A percentile compares a stretch with the other conserved stretches of the same genome.
Conservation (phyloP, 164 flowering plant genomes). For the Magnolia sinica region DNA sequence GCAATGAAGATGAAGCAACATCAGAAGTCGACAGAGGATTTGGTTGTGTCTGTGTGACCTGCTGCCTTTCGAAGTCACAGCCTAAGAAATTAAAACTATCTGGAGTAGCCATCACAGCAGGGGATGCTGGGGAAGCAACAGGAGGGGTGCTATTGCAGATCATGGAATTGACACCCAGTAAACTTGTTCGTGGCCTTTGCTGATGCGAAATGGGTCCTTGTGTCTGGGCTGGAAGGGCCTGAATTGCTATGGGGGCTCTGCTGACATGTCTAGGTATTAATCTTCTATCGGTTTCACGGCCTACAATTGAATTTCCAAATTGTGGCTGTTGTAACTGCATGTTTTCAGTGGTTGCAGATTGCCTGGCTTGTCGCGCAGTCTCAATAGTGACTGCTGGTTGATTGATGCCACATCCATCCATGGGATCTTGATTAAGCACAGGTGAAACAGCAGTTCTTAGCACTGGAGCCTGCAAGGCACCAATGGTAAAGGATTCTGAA, state of each 20-base stretch:
- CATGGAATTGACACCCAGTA: conserved; percentile 11
- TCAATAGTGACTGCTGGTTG: conserved; percentile 16
- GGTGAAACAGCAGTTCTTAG: conserved; percentile 45
- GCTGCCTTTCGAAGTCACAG: conserved; percentile 39
- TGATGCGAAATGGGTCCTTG: conserved; percentile 19
- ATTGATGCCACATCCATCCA: conserved; percentile 17
- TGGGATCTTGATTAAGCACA: conserved; percentile 30
- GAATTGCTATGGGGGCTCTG: conserved; percentile 54
- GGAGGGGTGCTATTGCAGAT: conserved; percentile 18
- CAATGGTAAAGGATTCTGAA: neutral
- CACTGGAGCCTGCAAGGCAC: conserved; percentile 26
- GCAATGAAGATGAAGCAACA: conserved; percentile 12
- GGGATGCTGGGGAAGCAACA: conserved; percentile 23
- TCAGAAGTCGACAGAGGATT: conserved; percentile 10
- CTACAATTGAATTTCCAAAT: conserved; percentile 21
- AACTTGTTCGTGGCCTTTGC: conserved; percentile 26
- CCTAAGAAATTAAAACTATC: conserved; percentile 12
- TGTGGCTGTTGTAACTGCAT: conserved; percentile 39
- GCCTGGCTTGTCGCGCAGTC: conserved; percentile 14
- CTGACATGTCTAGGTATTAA: conserved; percentile 29
- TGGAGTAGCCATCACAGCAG: conserved; percentile 15
- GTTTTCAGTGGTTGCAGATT: conserved; percentile 21
- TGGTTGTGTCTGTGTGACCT: conserved; percentile 14
- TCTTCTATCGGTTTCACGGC: conserved; percentile 27
- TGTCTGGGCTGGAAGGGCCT: conserved; percentile 60